Percentiles rank a stretch among this genome's conserved stretches.
phyloP scores from a whole-genome alignment of 139 green algal genomes.

The Chlamydomonas incerta region DNA sequence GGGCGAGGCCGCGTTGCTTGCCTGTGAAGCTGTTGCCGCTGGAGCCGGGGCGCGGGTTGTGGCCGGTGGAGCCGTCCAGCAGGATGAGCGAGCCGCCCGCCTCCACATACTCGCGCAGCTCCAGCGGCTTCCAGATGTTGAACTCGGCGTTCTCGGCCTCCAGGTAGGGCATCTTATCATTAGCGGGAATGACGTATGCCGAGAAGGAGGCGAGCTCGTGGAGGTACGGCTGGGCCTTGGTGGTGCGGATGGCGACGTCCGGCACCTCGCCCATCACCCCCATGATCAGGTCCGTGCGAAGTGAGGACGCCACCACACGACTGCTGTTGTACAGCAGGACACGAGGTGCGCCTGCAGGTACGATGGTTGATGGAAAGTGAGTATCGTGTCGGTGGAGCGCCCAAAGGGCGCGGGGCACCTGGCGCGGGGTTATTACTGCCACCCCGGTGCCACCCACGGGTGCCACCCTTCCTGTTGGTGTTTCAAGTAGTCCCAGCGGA shows the following conservation, averaged over 20 bases:
- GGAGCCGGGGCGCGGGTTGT: not conserved
- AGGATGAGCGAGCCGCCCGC: not conserved
- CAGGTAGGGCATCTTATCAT: slow-evolving; percentile 6
- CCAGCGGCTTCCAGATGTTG: slow-evolving; percentile 23
- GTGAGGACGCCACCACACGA: not conserved
- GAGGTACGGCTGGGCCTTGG: not conserved
- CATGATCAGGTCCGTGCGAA: not conserved
- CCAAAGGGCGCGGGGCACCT: too few species aligned
- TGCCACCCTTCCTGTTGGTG: too few species aligned
- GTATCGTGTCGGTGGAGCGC: too few species aligned
- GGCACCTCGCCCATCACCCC: not conserved
- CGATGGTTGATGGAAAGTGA: not conserved
- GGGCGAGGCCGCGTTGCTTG: too few species aligned
- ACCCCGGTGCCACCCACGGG: too few species aligned
- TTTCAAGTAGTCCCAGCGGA: too few species aligned
- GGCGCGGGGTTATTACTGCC: too few species aligned
- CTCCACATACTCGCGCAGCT: not conserved
- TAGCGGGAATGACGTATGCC: slow-evolving; percentile 18
- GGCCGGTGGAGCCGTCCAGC: not conserved
- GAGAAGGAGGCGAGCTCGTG: not conserved
- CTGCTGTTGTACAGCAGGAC: slow-evolving; percentile 5
- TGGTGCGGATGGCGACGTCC: not conserved
- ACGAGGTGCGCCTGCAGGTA: not conserved
- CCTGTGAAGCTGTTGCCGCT: slow-evolving; percentile 1
- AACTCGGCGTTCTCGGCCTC: not conserved